A percentile compares a stretch with the other conserved stretches of the same genome.
These are phyloP conservation scores for Colletotrichum sidae DNA, from an alignment of 2,329 filamentous ascomycete genomes.

Conservation along the genomic window DNA sequence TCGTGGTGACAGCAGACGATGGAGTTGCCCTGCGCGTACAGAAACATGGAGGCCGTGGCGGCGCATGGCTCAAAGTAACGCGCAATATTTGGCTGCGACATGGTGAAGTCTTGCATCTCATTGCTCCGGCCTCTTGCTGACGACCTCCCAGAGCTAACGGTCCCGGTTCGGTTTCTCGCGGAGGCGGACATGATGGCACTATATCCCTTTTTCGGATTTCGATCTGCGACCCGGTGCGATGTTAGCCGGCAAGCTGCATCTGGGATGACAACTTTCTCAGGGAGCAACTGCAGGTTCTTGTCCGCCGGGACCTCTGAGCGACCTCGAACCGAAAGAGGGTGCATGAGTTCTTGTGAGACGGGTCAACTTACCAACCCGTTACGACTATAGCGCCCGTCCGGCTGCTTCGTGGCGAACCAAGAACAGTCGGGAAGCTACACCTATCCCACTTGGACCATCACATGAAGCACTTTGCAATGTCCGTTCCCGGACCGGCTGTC, in stretches of 20 bases:
- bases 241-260: constrained; percentile 44
- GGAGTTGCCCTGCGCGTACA: constrained; percentile 85
- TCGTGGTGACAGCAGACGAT: constrained; percentile 94
- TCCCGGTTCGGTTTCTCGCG: constrained; percentile 69
- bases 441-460: constrained; percentile 50
- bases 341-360: constrained; percentile 48
- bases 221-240: constrained; percentile 38
- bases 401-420: constrained; percentile 39
- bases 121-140: constrained; percentile 58
- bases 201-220: constrained; percentile 46
- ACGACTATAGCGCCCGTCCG: constrained; percentile 35
- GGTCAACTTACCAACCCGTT: constrained; percentile 55
- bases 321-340: constrained; percentile 37
- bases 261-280: constrained; percentile 39
- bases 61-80: constrained; percentile 86
- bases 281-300: constrained; percentile 38
- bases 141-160: constrained; percentile 68
- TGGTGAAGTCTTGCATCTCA: constrained; percentile 64
- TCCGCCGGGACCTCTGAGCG: constrained; percentile 29
- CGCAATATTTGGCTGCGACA: constrained; percentile 61
- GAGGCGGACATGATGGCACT: constrained; percentile 68
- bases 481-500: constrained; percentile 45
- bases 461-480: constrained; percentile 48
- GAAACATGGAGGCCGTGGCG: constrained; percentile 89
- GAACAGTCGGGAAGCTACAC: constrained; percentile 46